Evolutionary conservation across 495 filamentous ascomycete genomes (phyloP).

Genomic region (Tuber aestivum): DNA sequence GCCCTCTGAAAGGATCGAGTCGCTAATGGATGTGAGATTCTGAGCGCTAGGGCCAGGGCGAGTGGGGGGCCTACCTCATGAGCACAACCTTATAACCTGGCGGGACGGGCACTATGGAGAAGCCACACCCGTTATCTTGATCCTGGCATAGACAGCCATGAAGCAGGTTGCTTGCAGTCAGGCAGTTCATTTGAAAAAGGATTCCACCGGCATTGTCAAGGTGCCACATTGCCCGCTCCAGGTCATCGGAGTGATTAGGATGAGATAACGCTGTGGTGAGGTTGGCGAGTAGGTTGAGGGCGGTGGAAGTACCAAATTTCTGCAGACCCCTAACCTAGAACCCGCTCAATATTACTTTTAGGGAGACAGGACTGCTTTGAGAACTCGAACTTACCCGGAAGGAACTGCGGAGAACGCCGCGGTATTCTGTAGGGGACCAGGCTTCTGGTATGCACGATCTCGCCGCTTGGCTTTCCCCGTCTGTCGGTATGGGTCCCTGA

Average conservation of each 20-base stretch:
- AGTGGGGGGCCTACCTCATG: conserved; percentile 18
- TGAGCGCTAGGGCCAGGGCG: neutral
- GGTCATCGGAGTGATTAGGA: neutral
- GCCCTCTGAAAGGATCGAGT: neutral
- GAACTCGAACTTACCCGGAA: neutral
- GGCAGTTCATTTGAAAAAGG: conserved; percentile 6
- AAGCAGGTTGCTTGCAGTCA: neutral
- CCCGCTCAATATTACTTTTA: neutral
- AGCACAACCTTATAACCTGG: conserved; percentile 14
- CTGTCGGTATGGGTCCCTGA: neutral
- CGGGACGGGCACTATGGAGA: conserved; percentile 19
- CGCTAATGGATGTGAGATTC: neutral
- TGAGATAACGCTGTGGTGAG: neutral
- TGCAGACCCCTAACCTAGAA: neutral
- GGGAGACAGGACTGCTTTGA: neutral
- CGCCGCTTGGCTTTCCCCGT: neutral
- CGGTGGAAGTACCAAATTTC: neutral
- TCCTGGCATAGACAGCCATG: neutral
- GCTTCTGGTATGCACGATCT: neutral
- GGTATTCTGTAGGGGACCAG: neutral
- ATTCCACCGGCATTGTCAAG: conserved; percentile 27
- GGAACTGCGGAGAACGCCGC: neutral
- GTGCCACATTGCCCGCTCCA: conserved; percentile 23
- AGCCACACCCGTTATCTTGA: neutral
- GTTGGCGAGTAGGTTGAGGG: neutral